phyloP scores from a whole-genome alignment of 805 yeast species.

The Scheffersomyces stipitis region DNA sequence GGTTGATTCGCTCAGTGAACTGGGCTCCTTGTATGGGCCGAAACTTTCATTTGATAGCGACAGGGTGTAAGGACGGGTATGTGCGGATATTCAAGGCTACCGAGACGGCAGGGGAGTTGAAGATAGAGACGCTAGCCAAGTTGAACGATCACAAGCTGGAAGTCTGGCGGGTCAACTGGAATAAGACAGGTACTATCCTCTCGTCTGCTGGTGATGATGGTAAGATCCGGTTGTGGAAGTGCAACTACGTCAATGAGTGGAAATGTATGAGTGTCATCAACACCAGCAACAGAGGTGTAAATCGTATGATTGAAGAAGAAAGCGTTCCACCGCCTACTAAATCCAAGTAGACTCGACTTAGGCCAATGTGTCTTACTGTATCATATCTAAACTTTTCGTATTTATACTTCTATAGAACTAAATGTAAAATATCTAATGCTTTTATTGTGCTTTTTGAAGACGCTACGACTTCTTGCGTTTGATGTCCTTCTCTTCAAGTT shows the following conservation, averaged over 20 bases:
- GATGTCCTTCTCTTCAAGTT: constrained; percentile 32
- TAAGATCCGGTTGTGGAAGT: constrained; percentile 85
- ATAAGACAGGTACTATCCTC: constrained; percentile 85
- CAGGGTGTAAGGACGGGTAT: constrained; percentile 93
- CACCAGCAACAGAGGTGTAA: constrained; percentile 20
- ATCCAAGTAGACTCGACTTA: too few relatives aligned
- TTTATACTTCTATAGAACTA: too few relatives aligned
- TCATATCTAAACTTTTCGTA: too few relatives aligned
- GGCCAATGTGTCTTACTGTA: too few relatives aligned
- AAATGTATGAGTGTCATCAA: constrained; percentile 80
- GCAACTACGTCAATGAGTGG: constrained; percentile 81
- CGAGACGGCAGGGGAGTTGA: constrained; percentile 39
- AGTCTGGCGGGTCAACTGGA: constrained; percentile 97
- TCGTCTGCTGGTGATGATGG: constrained; percentile 97
- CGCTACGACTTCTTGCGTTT: constrained; percentile 30
- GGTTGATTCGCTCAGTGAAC: constrained; percentile 80
- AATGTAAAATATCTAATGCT: too few relatives aligned
- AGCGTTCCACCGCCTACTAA: background rate
- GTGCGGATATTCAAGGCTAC: constrained; percentile 80
- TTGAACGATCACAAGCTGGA: constrained; percentile 80
- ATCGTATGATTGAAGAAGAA: constrained; percentile 1
- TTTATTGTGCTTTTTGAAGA: too few relatives aligned
- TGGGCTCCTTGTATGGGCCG: constrained; percentile 99
- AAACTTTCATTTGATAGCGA: constrained; percentile 82
- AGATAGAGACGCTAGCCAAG: constrained; percentile 62